A percentile compares a stretch with the other conserved stretches of the same genome.
Conservation (phyloP, 129 eudicot species). For the Lonicera japonica region DNA sequence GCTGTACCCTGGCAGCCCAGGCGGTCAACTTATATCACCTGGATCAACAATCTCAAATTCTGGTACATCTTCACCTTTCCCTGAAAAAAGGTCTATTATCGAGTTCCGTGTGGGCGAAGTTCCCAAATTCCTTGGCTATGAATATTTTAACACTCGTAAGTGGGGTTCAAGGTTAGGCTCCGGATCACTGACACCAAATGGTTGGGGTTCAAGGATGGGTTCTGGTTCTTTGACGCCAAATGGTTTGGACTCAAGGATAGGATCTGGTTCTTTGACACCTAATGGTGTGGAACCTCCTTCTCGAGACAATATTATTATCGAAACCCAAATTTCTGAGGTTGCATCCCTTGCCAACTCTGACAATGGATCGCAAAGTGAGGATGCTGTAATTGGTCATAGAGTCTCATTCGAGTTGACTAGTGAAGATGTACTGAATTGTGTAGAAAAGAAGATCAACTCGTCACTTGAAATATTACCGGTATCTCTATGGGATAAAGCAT, state of each 20-base stretch:
- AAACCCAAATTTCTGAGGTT: conserved; percentile 61
- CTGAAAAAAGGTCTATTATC: conserved; percentile 43
- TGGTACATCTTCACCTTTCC: conserved; percentile 87
- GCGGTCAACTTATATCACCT: conserved; percentile 46
- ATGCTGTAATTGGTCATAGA: conserved; percentile 49
- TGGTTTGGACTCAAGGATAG: conserved; percentile 58
- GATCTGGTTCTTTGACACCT: conserved; percentile 73
- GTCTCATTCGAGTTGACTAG: conserved; percentile 73
- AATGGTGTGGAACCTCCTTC: conserved; percentile 47
- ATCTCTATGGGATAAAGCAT: conserved; percentile 10
- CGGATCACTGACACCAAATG: conserved; percentile 74
- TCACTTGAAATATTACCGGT: conserved; percentile 25
- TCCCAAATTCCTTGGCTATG: conserved; percentile 60
- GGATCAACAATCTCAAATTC: conserved; percentile 79
- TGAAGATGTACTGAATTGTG: conserved; percentile 30
- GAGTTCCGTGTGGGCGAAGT: conserved; percentile 56
- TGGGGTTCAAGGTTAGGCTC: conserved; percentile 76
- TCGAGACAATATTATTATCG: conserved; percentile 30
- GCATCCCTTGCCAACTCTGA: conserved; percentile 73
- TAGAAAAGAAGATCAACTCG: conserved; percentile 32
- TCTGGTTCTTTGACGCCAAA: conserved; percentile 78
- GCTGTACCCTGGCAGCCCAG: conserved; percentile 51
- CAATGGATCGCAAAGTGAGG: conserved; percentile 40
- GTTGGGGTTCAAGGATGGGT: conserved; percentile 54
- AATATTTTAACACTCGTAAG: conserved; percentile 46